Base-by-base conservation (phyloP, 2,329 filamentous ascomycete genomes). In the Aspergillus pseudoviridinutans region DNA sequence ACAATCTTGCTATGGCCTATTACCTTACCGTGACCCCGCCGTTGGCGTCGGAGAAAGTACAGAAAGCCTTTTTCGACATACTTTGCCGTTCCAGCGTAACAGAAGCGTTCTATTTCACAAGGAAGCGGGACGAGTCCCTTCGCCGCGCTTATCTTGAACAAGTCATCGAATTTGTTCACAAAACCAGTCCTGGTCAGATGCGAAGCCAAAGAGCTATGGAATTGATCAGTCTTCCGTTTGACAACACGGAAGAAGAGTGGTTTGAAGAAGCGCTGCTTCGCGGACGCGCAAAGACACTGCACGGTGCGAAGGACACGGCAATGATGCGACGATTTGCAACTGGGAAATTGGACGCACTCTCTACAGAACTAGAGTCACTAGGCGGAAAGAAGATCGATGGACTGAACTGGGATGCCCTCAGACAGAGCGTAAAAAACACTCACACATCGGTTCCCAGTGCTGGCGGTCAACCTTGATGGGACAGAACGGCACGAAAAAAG, bases 21-120 rank as follows among this genome's bases (percentile, higher is more conserved):
- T 94, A 89, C 75, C 82, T 92, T 63, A 85, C 87, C 12, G 87
- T 88, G 1, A 86, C 87, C 62, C 91, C 91, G 2, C 84, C 88
- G 22, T 78, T 96, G n/a, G 84, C 84, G 63, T 84, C 81, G 0
- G 78, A 82, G 1, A 78, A 80, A 28, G 84, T 88, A 0, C 79
- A 90, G 9, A 80, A 84, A 58, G 79, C 86, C 7, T 84, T 92
- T 35, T 92, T 91, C 64, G 81, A 83, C 46, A 87, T 89, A 7
- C 80, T 94, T 50, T 83, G 86, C 1, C 79, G 79, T 38, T 85
- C 87, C 7, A 90, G 83, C 66, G 79, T 92, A 4, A 83, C 85
- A 0, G 89, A 92, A 66, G 87, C 89, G 2, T 86, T 93, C 56
- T 85, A 85, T 59, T 94, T 91, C 72, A 83, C 86, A 5, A 85